Base-by-base conservation (phyloP, 2,329 filamentous ascomycete species). In the Clonostachys chloroleuca region DNA sequence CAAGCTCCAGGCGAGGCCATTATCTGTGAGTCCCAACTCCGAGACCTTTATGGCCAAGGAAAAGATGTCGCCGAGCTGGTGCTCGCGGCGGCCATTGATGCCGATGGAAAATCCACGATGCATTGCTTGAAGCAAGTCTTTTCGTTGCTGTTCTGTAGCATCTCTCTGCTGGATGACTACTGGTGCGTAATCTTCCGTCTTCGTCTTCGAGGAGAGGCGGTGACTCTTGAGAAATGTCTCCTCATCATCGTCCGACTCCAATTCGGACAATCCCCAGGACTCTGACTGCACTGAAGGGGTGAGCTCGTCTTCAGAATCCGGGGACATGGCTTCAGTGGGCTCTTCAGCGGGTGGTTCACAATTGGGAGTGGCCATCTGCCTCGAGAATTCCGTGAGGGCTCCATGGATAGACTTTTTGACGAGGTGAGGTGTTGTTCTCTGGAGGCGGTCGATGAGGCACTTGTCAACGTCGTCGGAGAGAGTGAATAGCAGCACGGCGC, bases 1-100 rank as follows among this genome's bases (percentile, higher is more conserved):
- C 10, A 94, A 60, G 52, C 84, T 74, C 89, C 89, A 94, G 4
- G 88, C 74, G 65, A 87, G 78, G 1, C 81, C 84, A 57, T 90
- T 86, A 34, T 84, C 75, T 0, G 87, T 86, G 12, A 95, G 77
- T 2, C 78, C 82, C 5, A 94, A 74, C 53, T 85, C 85, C 7
- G 75, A 67, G 34, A 87, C 77, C 5, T 81, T 80, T 36, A 86
- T 77, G 0, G 88, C 88, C 3, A 91, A 62, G 14, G 79, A 80
- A 18, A 92, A 60, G 3, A 75, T 70, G 44, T 71, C 7, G 41
- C 34, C 33, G 16, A 30, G 24, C 24, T 17, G 34, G 39, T n/a
- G 1, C 14, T n/a, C 6, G 7, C 10, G 9, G n/a, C 37, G 17
- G 18, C 20, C 34, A 24, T 40, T 40, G 13, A 45, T 12, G 16